Evolutionary conservation across 176 grass and related monocot species (phyloP).

Genomic region (Otatea glauca): DNA sequence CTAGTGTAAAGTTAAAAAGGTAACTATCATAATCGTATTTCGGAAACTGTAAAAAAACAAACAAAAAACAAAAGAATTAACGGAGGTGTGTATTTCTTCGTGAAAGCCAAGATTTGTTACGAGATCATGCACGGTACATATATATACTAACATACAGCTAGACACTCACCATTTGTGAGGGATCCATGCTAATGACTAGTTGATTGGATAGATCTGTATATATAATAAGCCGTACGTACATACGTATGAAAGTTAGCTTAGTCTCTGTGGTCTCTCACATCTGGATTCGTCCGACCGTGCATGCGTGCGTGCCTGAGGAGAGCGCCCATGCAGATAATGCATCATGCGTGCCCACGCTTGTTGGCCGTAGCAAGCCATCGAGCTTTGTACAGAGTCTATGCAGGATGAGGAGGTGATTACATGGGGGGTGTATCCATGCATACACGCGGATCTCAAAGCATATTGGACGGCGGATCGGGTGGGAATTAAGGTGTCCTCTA

Average conservation of each 20-base stretch:
- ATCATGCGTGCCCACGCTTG: not conserved
- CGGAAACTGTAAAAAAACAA: no score
- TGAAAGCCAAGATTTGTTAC: no score
- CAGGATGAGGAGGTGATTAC: not conserved
- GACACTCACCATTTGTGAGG: not conserved
- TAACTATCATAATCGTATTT: no score
- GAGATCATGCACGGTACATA: no score
- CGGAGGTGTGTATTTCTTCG: no score
- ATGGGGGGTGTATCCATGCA: no score
- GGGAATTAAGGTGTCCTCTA: no score
- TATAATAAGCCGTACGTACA: not conserved
- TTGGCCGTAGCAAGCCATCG: not conserved
- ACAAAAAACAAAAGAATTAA: no score
- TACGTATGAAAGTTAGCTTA: not conserved
- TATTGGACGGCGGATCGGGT: no score
- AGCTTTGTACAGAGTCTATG: not conserved
- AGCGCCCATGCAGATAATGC: not conserved
- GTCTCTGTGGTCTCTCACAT: not conserved
- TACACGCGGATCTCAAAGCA: no score
- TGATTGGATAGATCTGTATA: constrained; percentile 25
- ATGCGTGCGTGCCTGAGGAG: not conserved
- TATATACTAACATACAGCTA: no score
- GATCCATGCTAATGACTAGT: not conserved
- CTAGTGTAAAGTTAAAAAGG: no score
- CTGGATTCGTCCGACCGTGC: not conserved